These are phyloP conservation scores for Phytophthora pistaciae DNA, from an alignment of 352 stramenopile genomes.

Conservation along the genomic window DNA sequence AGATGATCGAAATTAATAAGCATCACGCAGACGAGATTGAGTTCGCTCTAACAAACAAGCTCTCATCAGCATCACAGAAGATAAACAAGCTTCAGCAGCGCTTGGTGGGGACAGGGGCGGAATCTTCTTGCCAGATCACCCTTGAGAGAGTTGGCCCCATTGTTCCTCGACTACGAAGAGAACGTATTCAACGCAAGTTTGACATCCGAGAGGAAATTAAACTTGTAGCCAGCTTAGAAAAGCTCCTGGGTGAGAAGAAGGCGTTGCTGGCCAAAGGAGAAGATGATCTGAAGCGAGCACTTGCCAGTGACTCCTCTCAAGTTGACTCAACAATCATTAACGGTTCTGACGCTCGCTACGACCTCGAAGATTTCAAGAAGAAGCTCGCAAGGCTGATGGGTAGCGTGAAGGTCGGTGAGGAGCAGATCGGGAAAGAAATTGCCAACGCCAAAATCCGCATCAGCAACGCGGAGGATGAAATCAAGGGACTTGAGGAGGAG, in stretches of 20 bases:
- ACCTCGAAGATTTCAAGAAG: constrained; percentile 82
- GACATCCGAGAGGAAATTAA: constrained; percentile 68
- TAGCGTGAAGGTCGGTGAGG: constrained; percentile 62
- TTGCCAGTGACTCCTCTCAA: constrained; percentile 68
- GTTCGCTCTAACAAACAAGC: constrained; percentile 65
- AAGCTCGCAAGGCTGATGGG: constrained; percentile 80
- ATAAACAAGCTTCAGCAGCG: constrained; percentile 61
- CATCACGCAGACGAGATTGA: constrained; percentile 74
- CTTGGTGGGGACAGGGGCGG: constrained; percentile 67
- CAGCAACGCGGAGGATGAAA: constrained; percentile 72
- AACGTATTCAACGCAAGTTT: constrained; percentile 69
- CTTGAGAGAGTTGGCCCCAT: constrained; percentile 76
- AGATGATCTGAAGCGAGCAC: constrained; percentile 69
- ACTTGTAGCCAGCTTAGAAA: constrained; percentile 57
- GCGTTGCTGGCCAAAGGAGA: constrained; percentile 63
- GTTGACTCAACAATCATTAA: constrained; percentile 78
- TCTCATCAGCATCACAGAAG: constrained; percentile 41
- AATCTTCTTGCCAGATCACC: constrained; percentile 67
- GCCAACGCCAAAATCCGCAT: constrained; percentile 72
- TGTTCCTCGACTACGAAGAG: constrained; percentile 61
- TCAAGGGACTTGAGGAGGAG: constrained; percentile 74
- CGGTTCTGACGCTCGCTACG: constrained; percentile 64
- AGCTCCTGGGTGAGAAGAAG: constrained; percentile 68
- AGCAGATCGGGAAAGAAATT: constrained; percentile 68
- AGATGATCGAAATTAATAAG: constrained; percentile 55